Conservation (phyloP, 345 rosid species). For the Eucalyptus cloeziana region DNA sequence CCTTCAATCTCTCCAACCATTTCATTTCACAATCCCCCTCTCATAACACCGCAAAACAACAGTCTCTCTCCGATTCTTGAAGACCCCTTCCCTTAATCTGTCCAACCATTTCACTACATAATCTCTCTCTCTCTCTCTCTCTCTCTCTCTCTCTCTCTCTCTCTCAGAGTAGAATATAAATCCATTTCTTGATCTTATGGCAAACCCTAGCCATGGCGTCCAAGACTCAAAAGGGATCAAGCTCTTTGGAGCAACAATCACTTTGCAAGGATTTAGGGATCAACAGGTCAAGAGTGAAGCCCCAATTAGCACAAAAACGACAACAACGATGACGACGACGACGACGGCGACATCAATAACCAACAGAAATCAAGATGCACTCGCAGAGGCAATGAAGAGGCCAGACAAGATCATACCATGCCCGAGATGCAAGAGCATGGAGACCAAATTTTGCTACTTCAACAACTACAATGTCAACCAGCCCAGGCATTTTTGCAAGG, state of each 20-base stretch:
- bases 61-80: background rate
- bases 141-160: background rate
- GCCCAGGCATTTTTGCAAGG: constrained; percentile 95
- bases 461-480: constrained; percentile 97
- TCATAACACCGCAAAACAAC: background rate
- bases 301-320: background rate
- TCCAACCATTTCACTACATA: background rate
- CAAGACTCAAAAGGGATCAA: constrained; percentile 50
- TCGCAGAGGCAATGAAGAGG: constrained; percentile 35
- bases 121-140: background rate
- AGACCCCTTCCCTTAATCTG: background rate
- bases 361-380: background rate
- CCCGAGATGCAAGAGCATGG: constrained; percentile 95
- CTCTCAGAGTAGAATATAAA: background rate
- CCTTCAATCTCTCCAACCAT: background rate
- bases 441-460: constrained; percentile 95
- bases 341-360: background rate
- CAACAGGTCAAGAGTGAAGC: background rate
- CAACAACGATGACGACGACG: background rate
- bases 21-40: background rate
- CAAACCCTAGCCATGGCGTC: constrained; percentile 27
- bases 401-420: constrained; percentile 88
- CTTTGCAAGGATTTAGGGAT: constrained; percentile 6
- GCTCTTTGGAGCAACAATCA: constrained; percentile 73
- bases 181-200: background rate